Conservation (phyloP, 225 moss, liverwort and hornwort genomes). For the Thuidium tamariscinum region DNA sequence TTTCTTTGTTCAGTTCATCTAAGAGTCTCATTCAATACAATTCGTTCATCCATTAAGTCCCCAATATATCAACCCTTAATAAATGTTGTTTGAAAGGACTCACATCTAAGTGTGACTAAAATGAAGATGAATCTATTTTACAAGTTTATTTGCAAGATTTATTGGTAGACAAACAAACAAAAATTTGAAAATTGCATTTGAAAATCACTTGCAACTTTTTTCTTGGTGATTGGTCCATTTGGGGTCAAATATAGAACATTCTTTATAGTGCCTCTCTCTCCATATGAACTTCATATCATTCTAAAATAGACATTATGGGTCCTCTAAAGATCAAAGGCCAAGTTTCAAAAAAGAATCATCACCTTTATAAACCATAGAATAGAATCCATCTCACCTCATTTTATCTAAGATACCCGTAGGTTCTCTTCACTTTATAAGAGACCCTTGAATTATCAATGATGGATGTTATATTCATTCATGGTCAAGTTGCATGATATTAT, state of each 20-base stretch:
- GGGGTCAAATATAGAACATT: background rate
- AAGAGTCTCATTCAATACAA: too few relatives aligned
- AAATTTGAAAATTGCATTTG: background rate
- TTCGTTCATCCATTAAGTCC: too few relatives aligned
- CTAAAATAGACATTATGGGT: background rate
- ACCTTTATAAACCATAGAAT: background rate
- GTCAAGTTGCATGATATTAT: background rate
- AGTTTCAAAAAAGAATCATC: background rate
- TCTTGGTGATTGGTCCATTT: too few relatives aligned
- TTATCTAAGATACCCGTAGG: background rate
- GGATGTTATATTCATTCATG: background rate
- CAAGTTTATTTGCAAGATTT: too few relatives aligned
- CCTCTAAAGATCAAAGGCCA: background rate
- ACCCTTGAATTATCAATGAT: background rate
- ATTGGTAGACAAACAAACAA: too few relatives aligned
- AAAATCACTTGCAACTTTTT: background rate
- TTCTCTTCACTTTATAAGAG: rapidly evolving
- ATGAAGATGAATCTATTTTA: background rate
- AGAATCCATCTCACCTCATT: background rate
- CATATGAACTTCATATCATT: background rate
- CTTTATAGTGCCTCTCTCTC: background rate
- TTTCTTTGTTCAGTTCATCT: too few relatives aligned
- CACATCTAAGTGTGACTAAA: background rate
- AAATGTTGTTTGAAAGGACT: background rate
- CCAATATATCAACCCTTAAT: too few relatives aligned